Evolutionary conservation across 805 yeast species (phyloP), one percentile per base, ranked within the genome.

Genomic region (Suhomyces kilbournensis): DNA sequence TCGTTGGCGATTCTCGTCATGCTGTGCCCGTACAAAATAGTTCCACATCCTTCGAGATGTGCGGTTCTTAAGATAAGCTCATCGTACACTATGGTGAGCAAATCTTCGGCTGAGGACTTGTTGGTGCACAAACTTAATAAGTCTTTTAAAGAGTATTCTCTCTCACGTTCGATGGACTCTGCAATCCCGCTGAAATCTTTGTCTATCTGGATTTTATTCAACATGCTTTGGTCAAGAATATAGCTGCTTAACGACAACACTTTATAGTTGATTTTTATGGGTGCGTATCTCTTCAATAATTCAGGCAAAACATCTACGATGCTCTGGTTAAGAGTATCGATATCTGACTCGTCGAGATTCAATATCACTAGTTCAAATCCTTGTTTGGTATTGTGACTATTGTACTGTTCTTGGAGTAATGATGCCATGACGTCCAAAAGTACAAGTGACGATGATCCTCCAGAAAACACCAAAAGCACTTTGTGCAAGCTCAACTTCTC

Each of bases 1-100:
- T 84, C 84, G 60, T 86, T 90, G 1, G 97, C 96, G 22, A 92
- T 65, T 42, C 84, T 77, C 0, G 96, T 88, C 96, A 90, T 88
- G 25, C 88, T 83, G 62, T 85, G 88, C 1, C 93, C 90, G 72
- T 83, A 82, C 7, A 90, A 47, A 3, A 90, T 70, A n/a, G 88
- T 77, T n/a, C 77, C 72, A 59, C 84, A 79, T 0, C 67, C 61
- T 14, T 72, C 67, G 10, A 69, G 66, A 5, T 60, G 58, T 0
- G 91, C 89, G 10, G 77, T 65, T 26, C 71, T 64, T 30, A 75
- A 58, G 1, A 85, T 68, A 3, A 85, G 58, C 40, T 79, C 80
- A 6, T 75, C 73, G 15, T 70, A 66, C 4, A 89, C 70, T 1
- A 82, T 63, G 2, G 72, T 66, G 10, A 74, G 56, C 20, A 90